Conservation (phyloP, 805 yeast species). For the Saccharomycopsis oosterbeekiorum region DNA sequence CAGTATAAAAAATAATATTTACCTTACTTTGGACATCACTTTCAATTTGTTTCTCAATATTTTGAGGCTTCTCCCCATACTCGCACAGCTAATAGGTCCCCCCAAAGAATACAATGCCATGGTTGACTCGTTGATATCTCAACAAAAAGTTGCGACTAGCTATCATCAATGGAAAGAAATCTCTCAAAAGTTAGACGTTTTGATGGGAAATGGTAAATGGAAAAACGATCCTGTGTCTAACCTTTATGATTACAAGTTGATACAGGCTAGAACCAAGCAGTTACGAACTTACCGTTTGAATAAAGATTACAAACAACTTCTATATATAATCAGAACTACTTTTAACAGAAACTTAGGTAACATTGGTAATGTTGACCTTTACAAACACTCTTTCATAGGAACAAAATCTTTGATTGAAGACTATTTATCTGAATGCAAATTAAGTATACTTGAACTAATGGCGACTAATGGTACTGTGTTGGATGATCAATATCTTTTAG, state of each 20-base stretch:
- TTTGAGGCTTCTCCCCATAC: slow-evolving; percentile 6
- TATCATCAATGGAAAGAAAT: slow-evolving; percentile 60
- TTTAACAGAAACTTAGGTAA: slow-evolving; percentile 82
- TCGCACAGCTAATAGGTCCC: slow-evolving; percentile 17
- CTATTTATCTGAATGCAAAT: slow-evolving; percentile 67
- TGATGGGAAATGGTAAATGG: slow-evolving; percentile 64
- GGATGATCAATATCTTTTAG: slow-evolving; percentile 62
- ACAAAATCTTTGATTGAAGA: slow-evolving; percentile 79
- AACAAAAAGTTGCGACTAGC: slow-evolving; percentile 39
- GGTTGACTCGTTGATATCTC: slow-evolving; percentile 26
- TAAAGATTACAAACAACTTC: slow-evolving; percentile 48
- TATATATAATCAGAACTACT: slow-evolving; percentile 72
- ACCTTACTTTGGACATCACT: background rate
- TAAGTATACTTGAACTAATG: slow-evolving; percentile 26
- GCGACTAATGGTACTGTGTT: slow-evolving; percentile 25
- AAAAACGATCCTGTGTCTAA: slow-evolving; percentile 48
- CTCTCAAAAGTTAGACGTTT: slow-evolving; percentile 52
- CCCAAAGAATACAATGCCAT: slow-evolving; percentile 16
- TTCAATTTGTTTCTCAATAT: slow-evolving; percentile 1
- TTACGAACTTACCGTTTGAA: slow-evolving; percentile 48
- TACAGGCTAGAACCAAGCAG: slow-evolving; percentile 42
- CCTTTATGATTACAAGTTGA: slow-evolving; percentile 64
- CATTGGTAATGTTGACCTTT: slow-evolving; percentile 72
- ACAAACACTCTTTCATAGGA: slow-evolving; percentile 72
- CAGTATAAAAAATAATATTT: background rate